Evolutionary conservation across 2,329 filamentous ascomycete genomes (phyloP).

Genomic region (Monosporascus ibericus): DNA sequence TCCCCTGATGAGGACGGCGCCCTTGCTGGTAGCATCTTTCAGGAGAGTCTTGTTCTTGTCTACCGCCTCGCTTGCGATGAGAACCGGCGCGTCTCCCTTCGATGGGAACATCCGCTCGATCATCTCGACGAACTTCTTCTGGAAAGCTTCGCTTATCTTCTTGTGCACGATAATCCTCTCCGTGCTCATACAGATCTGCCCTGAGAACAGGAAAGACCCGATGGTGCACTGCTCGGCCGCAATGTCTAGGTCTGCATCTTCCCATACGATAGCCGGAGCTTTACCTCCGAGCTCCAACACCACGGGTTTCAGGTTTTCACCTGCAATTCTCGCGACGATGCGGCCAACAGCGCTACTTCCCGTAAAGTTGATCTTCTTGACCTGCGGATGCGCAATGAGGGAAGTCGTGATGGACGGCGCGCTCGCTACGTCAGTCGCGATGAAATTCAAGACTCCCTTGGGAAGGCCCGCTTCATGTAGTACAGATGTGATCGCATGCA

Average conservation of each 20-base stretch:
- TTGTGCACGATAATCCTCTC: constrained; percentile 61
- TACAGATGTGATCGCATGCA: constrained; percentile 50
- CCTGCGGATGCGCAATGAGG: constrained; percentile 52
- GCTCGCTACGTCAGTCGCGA: constrained; percentile 52
- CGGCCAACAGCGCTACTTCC: constrained; percentile 59
- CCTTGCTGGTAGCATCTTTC: constrained; percentile 48
- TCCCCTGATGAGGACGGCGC: constrained; percentile 52
- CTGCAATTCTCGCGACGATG: constrained; percentile 56
- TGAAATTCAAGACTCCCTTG: constrained; percentile 56
- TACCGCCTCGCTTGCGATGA: constrained; percentile 20
- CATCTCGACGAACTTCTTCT: constrained; percentile 22
- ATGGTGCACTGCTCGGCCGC: constrained; percentile 53
- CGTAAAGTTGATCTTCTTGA: constrained; percentile 68
- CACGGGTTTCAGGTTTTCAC: constrained; percentile 60
- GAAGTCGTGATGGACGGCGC: constrained; percentile 54
- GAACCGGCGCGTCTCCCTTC: constrained; percentile 18
- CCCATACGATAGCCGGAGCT: constrained; percentile 58
- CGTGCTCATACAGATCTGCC: constrained; percentile 66
- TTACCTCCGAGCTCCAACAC: constrained; percentile 68
- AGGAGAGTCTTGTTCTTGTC: constrained; percentile 36
- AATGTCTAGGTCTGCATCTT: constrained; percentile 59
- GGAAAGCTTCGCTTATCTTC: constrained; percentile 47
- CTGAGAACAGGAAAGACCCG: constrained; percentile 56
- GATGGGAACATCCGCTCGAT: constrained; percentile 20
- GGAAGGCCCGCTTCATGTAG: constrained; percentile 61